Base-by-base conservation (phyloP, 2,329 filamentous ascomycete species). In the Neoarthrinium moseri region DNA sequence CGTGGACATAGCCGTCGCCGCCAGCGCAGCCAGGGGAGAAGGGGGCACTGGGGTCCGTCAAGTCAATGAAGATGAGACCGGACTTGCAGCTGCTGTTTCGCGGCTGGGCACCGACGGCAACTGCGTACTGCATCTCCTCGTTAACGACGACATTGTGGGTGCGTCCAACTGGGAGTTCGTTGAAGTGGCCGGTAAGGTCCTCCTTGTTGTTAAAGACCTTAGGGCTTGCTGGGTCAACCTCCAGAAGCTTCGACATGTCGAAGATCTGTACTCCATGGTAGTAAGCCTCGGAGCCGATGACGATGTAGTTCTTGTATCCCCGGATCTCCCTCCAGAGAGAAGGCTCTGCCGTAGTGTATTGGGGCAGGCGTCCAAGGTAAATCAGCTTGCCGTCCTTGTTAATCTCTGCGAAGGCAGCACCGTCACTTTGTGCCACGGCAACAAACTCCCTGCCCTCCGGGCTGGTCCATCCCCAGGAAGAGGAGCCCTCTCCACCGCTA, bases 261-360 rank as follows among this genome's bases (percentile, higher is more conserved):
- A 85, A 85, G 58, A 84, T 75, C 59, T 85, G 81, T 20, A 85
- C 70, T 39, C 77, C 76, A 56, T 84, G 81, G 44, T 65, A 59
- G 6, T 53, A 50, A 1, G 77, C 72, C 52, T 72, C 69, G 33
- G 64, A 63, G 6, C 69, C 69, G 24, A 72, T 68, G 48, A 70
- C 62, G 48, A 56, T 59, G 42, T 58, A 55, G 54, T 66, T 51
- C 23, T 56, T 59, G 23, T 65, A 66, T 15, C 69, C 67, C 38
- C 65, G 64, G 55, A 71, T 70, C 51, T 71, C 69, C n/a, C 68
- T 59, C 69, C 69, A 71, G 11, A 49, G 50, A 20, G 44, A 47
- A 7, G 44, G 35, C 21, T 62, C 2, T 4, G 47, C 47, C 1
- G 54, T 53, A 3, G 66, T 67, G 43, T 73, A 65, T 24, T 70